Percentiles rank a stretch among this genome's conserved stretches.
These are phyloP conservation scores for Coniella vitis DNA, from an alignment of 2,329 filamentous ascomycete genomes.

Conservation along the genomic window DNA sequence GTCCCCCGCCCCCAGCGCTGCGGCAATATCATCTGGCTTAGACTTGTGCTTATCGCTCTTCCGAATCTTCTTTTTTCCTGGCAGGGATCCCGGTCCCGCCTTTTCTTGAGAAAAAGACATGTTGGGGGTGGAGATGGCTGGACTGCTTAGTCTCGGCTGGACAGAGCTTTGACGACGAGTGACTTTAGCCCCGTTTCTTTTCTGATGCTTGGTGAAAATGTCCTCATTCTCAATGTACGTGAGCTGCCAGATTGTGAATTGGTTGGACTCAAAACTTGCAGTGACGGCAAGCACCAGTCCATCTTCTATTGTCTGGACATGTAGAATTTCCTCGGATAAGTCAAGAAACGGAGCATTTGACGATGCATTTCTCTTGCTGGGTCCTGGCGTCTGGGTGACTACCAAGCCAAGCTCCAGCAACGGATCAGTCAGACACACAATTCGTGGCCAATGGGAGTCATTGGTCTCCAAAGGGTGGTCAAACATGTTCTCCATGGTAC, in stretches of 20 bases:
- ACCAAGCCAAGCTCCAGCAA: constrained; percentile 80
- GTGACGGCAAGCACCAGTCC: constrained; percentile 72
- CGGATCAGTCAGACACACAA: constrained; percentile 82
- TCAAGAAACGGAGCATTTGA: constrained; percentile 56
- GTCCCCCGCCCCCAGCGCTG: constrained; percentile 57
- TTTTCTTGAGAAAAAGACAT: constrained; percentile 64
- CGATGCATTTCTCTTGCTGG: constrained; percentile 27
- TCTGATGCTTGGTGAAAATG: constrained; percentile 39
- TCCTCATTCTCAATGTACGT: constrained; percentile 67
- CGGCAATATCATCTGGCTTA: constrained; percentile 52
- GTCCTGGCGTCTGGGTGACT: constrained; percentile 50
- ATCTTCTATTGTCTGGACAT: constrained; percentile 60
- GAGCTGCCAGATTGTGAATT: constrained; percentile 80
- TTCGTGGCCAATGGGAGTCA: constrained; percentile 60
- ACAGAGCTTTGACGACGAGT: constrained; percentile 55
- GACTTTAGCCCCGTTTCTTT: constrained; percentile 38
- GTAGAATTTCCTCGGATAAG: constrained; percentile 73
- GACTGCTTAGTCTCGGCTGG: constrained; percentile 63
- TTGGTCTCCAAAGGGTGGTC: constrained; percentile 45
- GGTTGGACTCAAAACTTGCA: constrained; percentile 65
- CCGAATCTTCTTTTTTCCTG: constrained; percentile 46
- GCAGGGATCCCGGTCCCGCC: constrained; percentile 51
- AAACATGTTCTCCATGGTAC: constrained; percentile 52
- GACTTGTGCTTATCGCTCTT: constrained; percentile 45
- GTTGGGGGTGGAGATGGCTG: constrained; percentile 65